A percentile compares a stretch with the other conserved stretches of the same genome.
phyloP scores from a whole-genome alignment of 495 filamentous ascomycete species.

The Penicillium pulvis region DNA sequence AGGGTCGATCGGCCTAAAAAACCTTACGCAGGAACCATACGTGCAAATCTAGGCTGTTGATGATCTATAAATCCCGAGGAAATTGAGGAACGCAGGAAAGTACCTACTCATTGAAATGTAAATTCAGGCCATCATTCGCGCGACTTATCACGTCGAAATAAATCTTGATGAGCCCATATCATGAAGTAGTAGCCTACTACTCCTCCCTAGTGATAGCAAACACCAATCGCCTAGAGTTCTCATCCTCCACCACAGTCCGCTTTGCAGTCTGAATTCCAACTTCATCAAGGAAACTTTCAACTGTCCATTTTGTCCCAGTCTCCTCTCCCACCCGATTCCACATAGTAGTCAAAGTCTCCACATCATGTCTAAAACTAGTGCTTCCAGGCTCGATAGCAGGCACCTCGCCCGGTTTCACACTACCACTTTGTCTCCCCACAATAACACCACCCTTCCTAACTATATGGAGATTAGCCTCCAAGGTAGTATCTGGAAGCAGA shows the following conservation, averaged over 20 bases:
- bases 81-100: too few species aligned
- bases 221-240: conserved; percentile 14
- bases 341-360: conserved; percentile 14
- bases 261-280: conserved; percentile 8
- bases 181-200: background rate
- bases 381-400: conserved; percentile 16
- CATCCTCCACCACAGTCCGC: conserved; percentile 17
- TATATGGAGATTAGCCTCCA: too few species aligned
- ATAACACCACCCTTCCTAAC: too few species aligned
- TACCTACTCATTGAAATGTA: too few species aligned
- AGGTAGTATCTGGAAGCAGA: too few species aligned
- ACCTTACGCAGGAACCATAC: background rate
- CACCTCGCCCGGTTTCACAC: conserved; percentile 4
- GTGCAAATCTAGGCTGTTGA: background rate
- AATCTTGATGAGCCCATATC: too few species aligned
- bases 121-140: too few species aligned
- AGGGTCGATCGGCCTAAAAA: background rate
- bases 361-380: conserved; percentile 20
- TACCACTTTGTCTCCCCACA: too few species aligned
- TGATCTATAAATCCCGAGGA: background rate
- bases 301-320: conserved; percentile 22
- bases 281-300: conserved; percentile 14
- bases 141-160: too few species aligned
- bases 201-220: conserved; percentile 11
- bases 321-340: conserved; percentile 21